Base-by-base conservation (phyloP, 805 yeast species). In the Saccharomyces mikatae region DNA sequence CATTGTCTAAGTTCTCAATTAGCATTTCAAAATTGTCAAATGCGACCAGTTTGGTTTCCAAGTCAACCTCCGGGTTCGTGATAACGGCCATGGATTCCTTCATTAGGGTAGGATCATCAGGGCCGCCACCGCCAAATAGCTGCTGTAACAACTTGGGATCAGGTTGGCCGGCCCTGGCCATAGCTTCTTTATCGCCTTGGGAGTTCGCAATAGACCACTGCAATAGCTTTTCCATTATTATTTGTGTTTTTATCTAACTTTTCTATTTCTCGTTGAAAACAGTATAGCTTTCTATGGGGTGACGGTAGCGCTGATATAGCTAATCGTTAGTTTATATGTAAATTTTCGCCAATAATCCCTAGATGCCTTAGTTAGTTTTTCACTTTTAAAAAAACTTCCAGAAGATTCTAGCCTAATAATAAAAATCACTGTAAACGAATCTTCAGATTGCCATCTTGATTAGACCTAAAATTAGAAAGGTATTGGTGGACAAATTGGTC, bases 11-110 rank as follows among this genome's bases (percentile, higher is more conserved):
- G 64, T 90, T 90, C 67, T 92, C 98, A 50, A 94, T 85, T 51
- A 92, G 75, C 92, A 91, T 89, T 68, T 92, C 97, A 64, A 92
- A 86, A 68, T 89, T 89, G 60, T 92, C 97, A 56, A 90, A 79
- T 0, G 97, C 96, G 8, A 80, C 79, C 51, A 84, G 75, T 62
- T 86, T 86, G 61, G 78, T 77, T 46, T 86, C 92, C 24, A 80
- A 61, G 6, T 79, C 79, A 2, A 82, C 81, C 49, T 83, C 86
- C 6, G 81, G 79, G 62, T 80, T 76, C 2, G 71, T 64, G 4
- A 87, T 81, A 9, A 86, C 83, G 5, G 68, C 64, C 67, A 91
- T 80, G 31, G 89, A 81, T 60, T 88, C 86, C 59, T 77, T 82
- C 99, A 94, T 94, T 58, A 88, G 74, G 2, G 90, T 78, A 4